A percentile compares a stretch with the other conserved stretches of the same genome.
phyloP scores from a whole-genome alignment of 2,329 filamentous ascomycete genomes.

The Dryadomyces quercivorus region DNA sequence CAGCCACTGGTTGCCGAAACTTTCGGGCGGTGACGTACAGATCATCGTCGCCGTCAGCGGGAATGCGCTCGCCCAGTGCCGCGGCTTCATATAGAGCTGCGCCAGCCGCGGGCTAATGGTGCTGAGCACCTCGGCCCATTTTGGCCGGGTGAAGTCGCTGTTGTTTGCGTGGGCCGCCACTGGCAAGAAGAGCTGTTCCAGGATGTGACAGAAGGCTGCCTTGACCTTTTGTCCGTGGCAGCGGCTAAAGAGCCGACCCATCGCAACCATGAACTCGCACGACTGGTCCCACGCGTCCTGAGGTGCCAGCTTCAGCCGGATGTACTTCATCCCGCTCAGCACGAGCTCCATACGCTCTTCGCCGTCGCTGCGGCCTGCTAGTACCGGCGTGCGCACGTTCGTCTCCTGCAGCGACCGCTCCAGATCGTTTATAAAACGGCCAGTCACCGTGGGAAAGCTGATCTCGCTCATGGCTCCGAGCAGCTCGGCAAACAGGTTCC shows the following conservation, averaged over 20 bases:
- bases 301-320: slow-evolving; percentile 63
- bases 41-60: slow-evolving; percentile 78
- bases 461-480: slow-evolving; percentile 94
- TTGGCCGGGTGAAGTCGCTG: slow-evolving; percentile 65
- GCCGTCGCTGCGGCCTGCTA: slow-evolving; percentile 45
- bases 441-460: slow-evolving; percentile 74
- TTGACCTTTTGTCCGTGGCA: slow-evolving; percentile 86
- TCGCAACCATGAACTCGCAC: slow-evolving; percentile 73
- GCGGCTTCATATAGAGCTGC: slow-evolving; percentile 80
- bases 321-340: slow-evolving; percentile 80
- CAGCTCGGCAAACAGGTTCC: slow-evolving; percentile 85
- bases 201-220: slow-evolving; percentile 83
- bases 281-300: slow-evolving; percentile 71
- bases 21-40: slow-evolving; percentile 76
- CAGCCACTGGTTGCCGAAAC: slow-evolving; percentile 77
- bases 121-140: slow-evolving; percentile 78
- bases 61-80: slow-evolving; percentile 83
- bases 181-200: slow-evolving; percentile 76
- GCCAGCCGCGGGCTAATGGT: slow-evolving; percentile 66
- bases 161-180: slow-evolving; percentile 70
- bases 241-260: slow-evolving; percentile 72
- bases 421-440: slow-evolving; percentile 71
- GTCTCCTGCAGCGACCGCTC: slow-evolving; percentile 67
- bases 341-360: slow-evolving; percentile 81
- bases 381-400: slow-evolving; percentile 52